Conservation (phyloP, 2,329 filamentous ascomycete species). For the Claviceps pusilla region DNA sequence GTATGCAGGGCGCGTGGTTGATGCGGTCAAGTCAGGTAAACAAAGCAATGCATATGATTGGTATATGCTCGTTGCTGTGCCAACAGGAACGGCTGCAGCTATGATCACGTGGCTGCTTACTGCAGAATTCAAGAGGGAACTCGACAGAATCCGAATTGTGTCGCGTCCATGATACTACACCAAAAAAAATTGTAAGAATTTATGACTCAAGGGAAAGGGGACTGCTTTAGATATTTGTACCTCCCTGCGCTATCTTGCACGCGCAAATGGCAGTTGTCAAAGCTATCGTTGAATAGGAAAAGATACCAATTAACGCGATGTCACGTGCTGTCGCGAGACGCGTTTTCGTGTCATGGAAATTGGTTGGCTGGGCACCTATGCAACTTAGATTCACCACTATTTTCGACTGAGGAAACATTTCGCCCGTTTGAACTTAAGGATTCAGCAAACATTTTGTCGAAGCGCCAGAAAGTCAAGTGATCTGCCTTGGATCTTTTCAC, state of each 20-base stretch:
- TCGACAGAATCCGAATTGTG: neutral
- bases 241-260: neutral
- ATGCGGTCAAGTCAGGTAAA: conserved; percentile 6
- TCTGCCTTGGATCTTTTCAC: neutral
- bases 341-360: conserved; percentile 10
- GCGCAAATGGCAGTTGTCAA: neutral
- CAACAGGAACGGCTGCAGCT: conserved; percentile 11
- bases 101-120: neutral
- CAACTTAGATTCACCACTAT: neutral
- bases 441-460: neutral
- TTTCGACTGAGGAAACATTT: neutral
- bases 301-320: conserved; percentile 17
- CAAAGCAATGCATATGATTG: conserved; percentile 11
- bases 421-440: neutral
- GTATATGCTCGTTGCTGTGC: conserved; percentile 17
- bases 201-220: no score
- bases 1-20: neutral
- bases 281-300: neutral
- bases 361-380: neutral
- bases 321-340: conserved; percentile 23
- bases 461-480: neutral
- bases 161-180: neutral
- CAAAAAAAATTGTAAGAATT: neutral
- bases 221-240: no score
- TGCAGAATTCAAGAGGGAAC: neutral